Evolutionary conservation across 2,329 filamentous ascomycete species (phyloP).

Genomic region (Lachnellula suecica): DNA sequence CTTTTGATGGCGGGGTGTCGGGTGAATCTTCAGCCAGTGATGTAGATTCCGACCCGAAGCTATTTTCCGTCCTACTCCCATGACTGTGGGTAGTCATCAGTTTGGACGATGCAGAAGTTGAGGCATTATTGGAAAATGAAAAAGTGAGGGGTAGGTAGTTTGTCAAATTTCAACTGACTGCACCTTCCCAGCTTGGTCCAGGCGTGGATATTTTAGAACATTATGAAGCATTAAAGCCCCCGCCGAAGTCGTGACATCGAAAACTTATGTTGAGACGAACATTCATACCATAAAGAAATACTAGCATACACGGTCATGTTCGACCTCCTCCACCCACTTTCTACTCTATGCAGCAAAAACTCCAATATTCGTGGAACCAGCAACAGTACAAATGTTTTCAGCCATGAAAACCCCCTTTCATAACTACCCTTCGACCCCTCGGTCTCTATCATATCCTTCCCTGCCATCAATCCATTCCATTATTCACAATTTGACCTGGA

Average conservation of each 20-base stretch:
- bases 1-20: neutral
- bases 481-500: constrained; percentile 28
- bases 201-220: neutral
- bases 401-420: constrained; percentile 19
- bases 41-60: neutral
- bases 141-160: neutral
- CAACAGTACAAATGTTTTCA: constrained; percentile 33
- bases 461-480: constrained; percentile 15
- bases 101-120: neutral
- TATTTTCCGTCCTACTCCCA: neutral
- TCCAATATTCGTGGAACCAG: constrained; percentile 28
- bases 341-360: constrained; percentile 35
- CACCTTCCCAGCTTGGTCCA: neutral
- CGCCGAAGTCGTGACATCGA: neutral
- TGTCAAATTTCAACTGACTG: neutral
- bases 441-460: constrained; percentile 8
- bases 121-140: neutral
- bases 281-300: constrained; percentile 30
- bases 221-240: neutral
- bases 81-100: neutral
- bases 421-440: constrained; percentile 19
- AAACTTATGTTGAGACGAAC: constrained; percentile 10
- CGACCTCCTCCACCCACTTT: constrained; percentile 28
- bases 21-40: neutral
- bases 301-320: constrained; percentile 33